Evolutionary conservation across 768 basidiomycete species (phyloP), one percentile per base, ranked within the genome.

Genomic region (Thelephora aurantiotincta): DNA sequence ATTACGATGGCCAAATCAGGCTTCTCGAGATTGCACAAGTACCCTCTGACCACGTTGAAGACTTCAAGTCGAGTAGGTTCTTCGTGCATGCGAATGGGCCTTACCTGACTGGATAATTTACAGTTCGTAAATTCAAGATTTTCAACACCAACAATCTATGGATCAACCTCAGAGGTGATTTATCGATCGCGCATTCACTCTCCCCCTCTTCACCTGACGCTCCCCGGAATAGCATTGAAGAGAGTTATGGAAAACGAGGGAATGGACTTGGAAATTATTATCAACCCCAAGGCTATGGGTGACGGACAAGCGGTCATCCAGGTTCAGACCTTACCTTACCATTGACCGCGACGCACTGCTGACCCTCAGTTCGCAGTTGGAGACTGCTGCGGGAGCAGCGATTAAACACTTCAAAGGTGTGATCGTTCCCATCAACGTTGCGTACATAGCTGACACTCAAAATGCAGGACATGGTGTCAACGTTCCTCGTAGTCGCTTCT

Each of bases 11-110:
- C 47, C 65, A 65, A 35, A 64, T 83, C 44, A 71, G 81, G 48
- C 65, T 84, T n/a, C 73, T 84, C 53, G 81, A 84, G 64, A 79
- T 84, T 43, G 82, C 82, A 2, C 81, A 84, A 59, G 82, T 84
- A 6, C 76, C 80, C 19, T 72, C 69, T 33, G 81, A 81, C 58
- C 82, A 82, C 56, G 65, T 80, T 44, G 78, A 83, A 57, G 80
- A 81, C 59, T 83, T 83, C 74, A 81, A 81, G 60, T 75, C 72
- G n/a, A 54, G 58, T 60, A 35, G 13, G 47, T 45, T 30, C 26
- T 30, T 9, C 26, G 4, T 30, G 4, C 41, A 1, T 38, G 0
- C n/a, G 11, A 26, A 22, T 19, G n/a, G 46, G 14, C 53, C 44
- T 45, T 19, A n/a, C 14, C 30, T 13, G 7, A 13, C 18, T 16